Conservation (phyloP, 805 yeast genomes). For the Blastobotrys parvus region DNA sequence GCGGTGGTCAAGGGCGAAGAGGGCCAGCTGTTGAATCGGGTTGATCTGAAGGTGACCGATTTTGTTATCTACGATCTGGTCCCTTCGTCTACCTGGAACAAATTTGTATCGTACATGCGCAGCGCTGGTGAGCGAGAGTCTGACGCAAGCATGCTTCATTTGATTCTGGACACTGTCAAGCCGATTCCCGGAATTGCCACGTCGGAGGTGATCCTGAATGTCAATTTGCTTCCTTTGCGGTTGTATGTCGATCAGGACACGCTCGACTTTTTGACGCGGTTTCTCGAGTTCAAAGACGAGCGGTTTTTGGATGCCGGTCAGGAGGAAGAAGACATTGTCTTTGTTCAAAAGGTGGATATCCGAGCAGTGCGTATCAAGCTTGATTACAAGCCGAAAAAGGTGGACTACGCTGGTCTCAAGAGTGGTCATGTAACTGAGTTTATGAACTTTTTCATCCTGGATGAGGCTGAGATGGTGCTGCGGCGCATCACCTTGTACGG, state of each 20-base stretch:
- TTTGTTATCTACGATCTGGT: conserved; percentile 67
- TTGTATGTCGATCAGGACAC: conserved; percentile 92
- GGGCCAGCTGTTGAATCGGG: conserved; percentile 41
- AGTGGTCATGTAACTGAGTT: conserved; percentile 84
- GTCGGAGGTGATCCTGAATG: conserved; percentile 51
- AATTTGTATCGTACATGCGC: conserved; percentile 61
- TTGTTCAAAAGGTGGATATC: conserved; percentile 54
- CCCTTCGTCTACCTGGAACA: conserved; percentile 86
- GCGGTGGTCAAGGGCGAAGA: conserved; percentile 23
- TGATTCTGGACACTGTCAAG: conserved; percentile 49
- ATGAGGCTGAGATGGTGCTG: conserved; percentile 69
- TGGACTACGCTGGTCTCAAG: conserved; percentile 75
- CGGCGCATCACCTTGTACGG: conserved; percentile 64
- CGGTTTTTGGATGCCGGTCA: conserved; percentile 36
- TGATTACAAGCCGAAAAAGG: conserved; percentile 86
- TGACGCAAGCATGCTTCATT: conserved; percentile 53
- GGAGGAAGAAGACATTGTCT: conserved; percentile 51
- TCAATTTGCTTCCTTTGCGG: conserved; percentile 62
- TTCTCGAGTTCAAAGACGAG: conserved; percentile 71
- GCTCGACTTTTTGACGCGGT: conserved; percentile 70
- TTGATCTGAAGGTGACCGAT: conserved; percentile 43
- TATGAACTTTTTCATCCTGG: conserved; percentile 80
- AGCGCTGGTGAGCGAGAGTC: conserved; percentile 63
- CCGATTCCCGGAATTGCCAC: conserved; percentile 60
- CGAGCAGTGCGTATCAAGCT: conserved; percentile 49